phyloP scores from a whole-genome alignment of 345 rosid genomes.

The Aethionema arabicum region DNA sequence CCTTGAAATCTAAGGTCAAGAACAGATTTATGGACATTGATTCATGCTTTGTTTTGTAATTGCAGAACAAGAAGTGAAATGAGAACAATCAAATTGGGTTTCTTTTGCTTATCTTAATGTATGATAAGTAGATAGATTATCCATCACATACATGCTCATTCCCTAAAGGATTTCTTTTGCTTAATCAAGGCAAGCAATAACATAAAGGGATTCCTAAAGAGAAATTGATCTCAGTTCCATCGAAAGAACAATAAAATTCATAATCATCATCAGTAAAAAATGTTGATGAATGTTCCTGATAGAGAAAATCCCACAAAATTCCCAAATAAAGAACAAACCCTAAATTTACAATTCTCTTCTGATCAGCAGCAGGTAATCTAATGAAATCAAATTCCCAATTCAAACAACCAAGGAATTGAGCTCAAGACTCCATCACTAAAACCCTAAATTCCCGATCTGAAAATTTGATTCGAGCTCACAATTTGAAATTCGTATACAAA shows the following conservation, averaged over 20 bases:
- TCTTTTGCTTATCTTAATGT: not conserved
- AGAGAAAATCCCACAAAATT: too few relatives aligned
- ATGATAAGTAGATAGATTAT: not conserved
- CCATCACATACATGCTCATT: not conserved
- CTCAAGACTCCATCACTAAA: not conserved
- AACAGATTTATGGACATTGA: too few relatives aligned
- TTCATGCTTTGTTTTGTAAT: too few relatives aligned
- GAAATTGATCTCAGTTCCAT: conserved; percentile 5
- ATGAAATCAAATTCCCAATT: too few relatives aligned
- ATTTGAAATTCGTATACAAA: not conserved
- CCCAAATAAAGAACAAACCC: not conserved
- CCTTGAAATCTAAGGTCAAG: not conserved
- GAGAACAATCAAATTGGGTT: too few relatives aligned
- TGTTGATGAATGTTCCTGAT: too few relatives aligned
- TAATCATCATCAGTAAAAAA: not conserved
- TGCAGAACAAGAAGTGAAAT: too few relatives aligned
- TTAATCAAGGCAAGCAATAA: not conserved
- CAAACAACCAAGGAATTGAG: too few relatives aligned
- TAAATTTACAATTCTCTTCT: not conserved
- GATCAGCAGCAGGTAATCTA: too few relatives aligned
- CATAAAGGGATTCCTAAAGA: not conserved
- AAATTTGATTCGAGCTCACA: not conserved
- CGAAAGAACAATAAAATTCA: not conserved
- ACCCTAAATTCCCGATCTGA: conserved; percentile 16
- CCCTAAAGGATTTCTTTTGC: not conserved